A percentile compares a stretch with the other conserved stretches of the same genome.
phyloP scores from a whole-genome alignment of 768 basidiomycete species.

The Galerina marginata region DNA sequence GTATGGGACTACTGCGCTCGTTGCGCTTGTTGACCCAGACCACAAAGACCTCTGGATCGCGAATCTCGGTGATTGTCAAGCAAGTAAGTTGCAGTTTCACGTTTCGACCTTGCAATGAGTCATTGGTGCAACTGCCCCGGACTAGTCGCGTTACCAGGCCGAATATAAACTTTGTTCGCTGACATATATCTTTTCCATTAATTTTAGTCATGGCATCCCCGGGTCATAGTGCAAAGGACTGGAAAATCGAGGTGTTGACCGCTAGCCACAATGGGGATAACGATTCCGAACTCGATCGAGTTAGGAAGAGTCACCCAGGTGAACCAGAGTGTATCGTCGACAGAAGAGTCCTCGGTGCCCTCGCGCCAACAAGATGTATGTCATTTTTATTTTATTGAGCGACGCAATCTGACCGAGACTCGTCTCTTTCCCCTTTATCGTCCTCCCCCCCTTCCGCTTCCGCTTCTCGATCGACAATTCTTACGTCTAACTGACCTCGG shows the following conservation, averaged over 20 bases:
- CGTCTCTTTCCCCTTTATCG: conserved; percentile 16
- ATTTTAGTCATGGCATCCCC: conserved; percentile 56
- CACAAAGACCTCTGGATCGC: conserved; percentile 78
- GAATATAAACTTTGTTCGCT: neutral
- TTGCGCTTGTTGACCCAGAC: conserved; percentile 74
- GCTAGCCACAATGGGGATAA: conserved; percentile 75
- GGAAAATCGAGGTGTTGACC: conserved; percentile 68
- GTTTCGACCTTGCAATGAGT: neutral
- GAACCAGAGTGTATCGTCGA: conserved; percentile 73
- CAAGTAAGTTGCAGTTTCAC: conserved; percentile 50
- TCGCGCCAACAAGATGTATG: conserved; percentile 80
- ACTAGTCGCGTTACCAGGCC: neutral
- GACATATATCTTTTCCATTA: neutral
- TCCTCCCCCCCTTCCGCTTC: conserved; percentile 11
- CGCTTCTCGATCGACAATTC: conserved; percentile 5
- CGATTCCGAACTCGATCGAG: conserved; percentile 65
- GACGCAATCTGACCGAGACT: conserved; percentile 10
- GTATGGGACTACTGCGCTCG: conserved; percentile 80
- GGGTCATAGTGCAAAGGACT: conserved; percentile 49
- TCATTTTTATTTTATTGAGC: conserved; percentile 27
- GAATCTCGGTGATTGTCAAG: conserved; percentile 83
- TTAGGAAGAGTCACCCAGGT: conserved; percentile 66
- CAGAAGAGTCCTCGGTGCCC: conserved; percentile 73
- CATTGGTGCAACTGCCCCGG: neutral
- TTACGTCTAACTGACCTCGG: conserved; percentile 10